phyloP scores from a whole-genome alignment of 495 filamentous ascomycete species.

The Tirmania nivea region DNA sequence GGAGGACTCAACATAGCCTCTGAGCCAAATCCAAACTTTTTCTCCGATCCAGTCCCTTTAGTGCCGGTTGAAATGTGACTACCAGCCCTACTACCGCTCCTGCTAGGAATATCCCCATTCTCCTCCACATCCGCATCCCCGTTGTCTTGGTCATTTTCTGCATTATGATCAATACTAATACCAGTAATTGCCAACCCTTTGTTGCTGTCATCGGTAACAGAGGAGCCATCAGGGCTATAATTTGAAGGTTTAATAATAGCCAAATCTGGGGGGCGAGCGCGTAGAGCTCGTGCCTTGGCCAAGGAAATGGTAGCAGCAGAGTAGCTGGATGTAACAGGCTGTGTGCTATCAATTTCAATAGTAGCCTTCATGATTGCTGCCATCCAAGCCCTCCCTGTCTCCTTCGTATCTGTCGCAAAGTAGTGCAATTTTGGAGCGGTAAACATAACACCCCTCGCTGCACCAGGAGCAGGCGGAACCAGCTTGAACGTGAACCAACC shows the following conservation, averaged over 20 bases:
- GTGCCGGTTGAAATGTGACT: neutral
- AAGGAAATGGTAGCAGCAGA: constrained; percentile 83
- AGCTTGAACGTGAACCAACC: constrained; percentile 87
- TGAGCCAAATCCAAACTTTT: neutral
- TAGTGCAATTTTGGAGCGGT: constrained; percentile 86
- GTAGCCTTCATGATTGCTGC: constrained; percentile 97
- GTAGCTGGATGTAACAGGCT: constrained; percentile 68
- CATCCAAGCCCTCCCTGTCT: constrained; percentile 90
- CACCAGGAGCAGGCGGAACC: constrained; percentile 69
- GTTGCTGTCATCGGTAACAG: neutral
- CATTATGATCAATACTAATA: constrained; percentile 7
- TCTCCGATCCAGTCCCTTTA: neutral
- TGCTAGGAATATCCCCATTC: neutral
- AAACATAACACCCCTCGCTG: constrained; percentile 80
- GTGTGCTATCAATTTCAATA: constrained; percentile 74
- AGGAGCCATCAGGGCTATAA: neutral
- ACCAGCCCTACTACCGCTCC: neutral
- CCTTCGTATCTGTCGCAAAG: constrained; percentile 79
- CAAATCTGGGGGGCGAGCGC: constrained; percentile 50
- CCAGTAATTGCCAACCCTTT: constrained; percentile 13
- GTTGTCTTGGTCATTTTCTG: constrained; percentile 4
- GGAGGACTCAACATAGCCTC: neutral
- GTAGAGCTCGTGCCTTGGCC: constrained; percentile 59
- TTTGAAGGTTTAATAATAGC: neutral
- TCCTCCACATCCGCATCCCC: constrained; percentile 13